These are phyloP conservation scores for Penicillium sp. DNA, from an alignment of 2,329 filamentous ascomycete species.

Conservation along the genomic window DNA sequence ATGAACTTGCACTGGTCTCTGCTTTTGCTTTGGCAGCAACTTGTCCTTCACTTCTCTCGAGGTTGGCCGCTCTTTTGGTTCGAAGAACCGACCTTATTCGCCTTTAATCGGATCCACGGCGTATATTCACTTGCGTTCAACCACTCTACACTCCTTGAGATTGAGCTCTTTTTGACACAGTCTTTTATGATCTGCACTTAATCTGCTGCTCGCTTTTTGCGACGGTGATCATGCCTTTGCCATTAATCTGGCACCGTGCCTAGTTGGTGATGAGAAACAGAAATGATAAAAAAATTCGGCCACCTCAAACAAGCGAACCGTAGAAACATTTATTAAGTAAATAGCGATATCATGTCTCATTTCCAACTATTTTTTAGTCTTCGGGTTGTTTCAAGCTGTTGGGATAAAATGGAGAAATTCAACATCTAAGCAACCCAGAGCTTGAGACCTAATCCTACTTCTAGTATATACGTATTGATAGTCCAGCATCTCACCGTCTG, in stretches of 20 bases:
- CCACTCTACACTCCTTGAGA: constrained; percentile 24
- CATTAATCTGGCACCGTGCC: constrained; percentile 12
- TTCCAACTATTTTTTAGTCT: no score
- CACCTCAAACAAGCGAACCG: constrained; percentile 35
- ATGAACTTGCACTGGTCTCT: constrained; percentile 24
- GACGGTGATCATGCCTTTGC: constrained; percentile 10
- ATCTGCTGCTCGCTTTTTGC: constrained; percentile 15
- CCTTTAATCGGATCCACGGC: constrained; percentile 30
- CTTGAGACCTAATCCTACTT: no score
- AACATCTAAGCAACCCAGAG: no score
- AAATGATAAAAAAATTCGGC: constrained; percentile 48
- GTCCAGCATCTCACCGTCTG: no score
- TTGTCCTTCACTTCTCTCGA: constrained; percentile 44
- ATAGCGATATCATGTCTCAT: not conserved
- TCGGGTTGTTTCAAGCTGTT: not conserved
- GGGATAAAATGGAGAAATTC: no score
- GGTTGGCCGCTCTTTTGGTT: constrained; percentile 51
- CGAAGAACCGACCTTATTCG: constrained; percentile 32
- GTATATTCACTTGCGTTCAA: constrained; percentile 33
- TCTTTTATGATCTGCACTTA: not conserved
- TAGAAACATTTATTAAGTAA: not conserved
- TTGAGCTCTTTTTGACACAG: constrained; percentile 4
- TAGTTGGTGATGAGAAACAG: constrained; percentile 37
- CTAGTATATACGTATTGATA: no score
- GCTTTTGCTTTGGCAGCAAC: constrained; percentile 28